Conservation (phyloP, 805 yeast genomes). For the Starmerella tilneyi region DNA sequence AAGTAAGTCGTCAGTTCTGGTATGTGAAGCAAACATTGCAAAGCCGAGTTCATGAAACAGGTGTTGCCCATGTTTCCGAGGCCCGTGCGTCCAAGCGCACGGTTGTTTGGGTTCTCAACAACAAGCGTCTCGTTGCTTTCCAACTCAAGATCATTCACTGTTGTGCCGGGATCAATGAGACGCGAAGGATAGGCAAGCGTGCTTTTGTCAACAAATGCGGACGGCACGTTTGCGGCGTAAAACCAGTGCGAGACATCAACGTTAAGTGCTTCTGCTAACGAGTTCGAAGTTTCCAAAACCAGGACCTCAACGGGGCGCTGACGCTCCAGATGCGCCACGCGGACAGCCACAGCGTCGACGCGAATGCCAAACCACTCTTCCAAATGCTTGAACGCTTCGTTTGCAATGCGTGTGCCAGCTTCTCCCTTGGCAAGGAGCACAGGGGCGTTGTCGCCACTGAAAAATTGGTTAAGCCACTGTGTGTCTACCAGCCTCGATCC, state of each 20-base stretch:
- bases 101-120: conserved; percentile 59
- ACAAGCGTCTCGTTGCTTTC: conserved; percentile 13
- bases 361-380: conserved; percentile 16
- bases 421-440: conserved; percentile 13
- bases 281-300: not conserved
- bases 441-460: conserved; percentile 6
- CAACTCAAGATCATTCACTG: conserved; percentile 11
- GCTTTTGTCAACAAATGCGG: not conserved
- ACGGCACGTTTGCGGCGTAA: not conserved
- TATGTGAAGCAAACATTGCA: conserved; percentile 68
- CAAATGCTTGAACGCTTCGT: conserved; percentile 4
- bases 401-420: conserved; percentile 12
- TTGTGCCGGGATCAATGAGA: not conserved
- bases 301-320: not conserved
- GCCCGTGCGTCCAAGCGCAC: conserved; percentile 87
- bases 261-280: conserved; percentile 7
- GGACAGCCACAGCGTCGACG: conserved; percentile 2
- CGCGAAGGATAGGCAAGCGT: not conserved
- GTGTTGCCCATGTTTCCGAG: conserved; percentile 87
- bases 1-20: conserved; percentile 77
- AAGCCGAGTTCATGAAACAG: conserved; percentile 84
- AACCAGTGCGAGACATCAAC: not conserved
- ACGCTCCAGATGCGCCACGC: conserved; percentile 10
- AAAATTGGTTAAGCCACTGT: conserved; percentile 5
- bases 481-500: conserved; percentile 4